Evolutionary conservation across 371 early-diverging fungal genomes (phyloP), one percentile per base, ranked within the genome.

Genomic region (Mortierella polycephala): DNA sequence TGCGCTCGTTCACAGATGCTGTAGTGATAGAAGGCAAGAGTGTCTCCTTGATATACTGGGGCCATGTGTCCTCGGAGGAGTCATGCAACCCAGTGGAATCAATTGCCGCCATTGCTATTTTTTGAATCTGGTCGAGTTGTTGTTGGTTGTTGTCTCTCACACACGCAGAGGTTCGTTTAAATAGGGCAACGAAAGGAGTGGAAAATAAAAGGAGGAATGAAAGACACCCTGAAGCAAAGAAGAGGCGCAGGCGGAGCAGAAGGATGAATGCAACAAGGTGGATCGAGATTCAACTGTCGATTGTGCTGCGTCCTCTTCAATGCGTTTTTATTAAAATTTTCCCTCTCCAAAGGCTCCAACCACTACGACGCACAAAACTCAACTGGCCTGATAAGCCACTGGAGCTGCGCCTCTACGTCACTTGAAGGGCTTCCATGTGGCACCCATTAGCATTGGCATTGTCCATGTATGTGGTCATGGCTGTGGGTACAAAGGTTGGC

Each of bases 11-110:
- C 23, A 84, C 81, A 60, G 85, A 81, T 7, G 89, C 81, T 57
- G 65, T 75, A 7, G 89, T 89, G 64, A 89, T 86, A 50, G 73
- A 82, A 5, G 81, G 76, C 52, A 86, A 63, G 18, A 88, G 83
- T 51, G 86, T 79, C 21, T 81, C 83, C 74, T 85, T 85, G 51
- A 89, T 85, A 68, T 84, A 89, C 73, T 87, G 85, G 53, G 81
- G 85, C 89, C 89, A 89, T 64, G 85, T 77, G 67, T 84, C 82
- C 64, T 87, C 88, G 66, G 75, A 68, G 62, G 75, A 71, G 75
- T 75, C 75, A 55, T 77, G 79, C 57, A 72, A 77, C 65, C 72
- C 72, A 53, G 62, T 47, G 51, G 72, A 61, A 47, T 68, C 72
- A 23, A 59, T 39, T 39, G 77, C 60, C 53, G 54, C 62, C 79